These are phyloP conservation scores for Emericellopsis terricola DNA, from an alignment of 495 filamentous ascomycete genomes.

Conservation along the genomic window DNA sequence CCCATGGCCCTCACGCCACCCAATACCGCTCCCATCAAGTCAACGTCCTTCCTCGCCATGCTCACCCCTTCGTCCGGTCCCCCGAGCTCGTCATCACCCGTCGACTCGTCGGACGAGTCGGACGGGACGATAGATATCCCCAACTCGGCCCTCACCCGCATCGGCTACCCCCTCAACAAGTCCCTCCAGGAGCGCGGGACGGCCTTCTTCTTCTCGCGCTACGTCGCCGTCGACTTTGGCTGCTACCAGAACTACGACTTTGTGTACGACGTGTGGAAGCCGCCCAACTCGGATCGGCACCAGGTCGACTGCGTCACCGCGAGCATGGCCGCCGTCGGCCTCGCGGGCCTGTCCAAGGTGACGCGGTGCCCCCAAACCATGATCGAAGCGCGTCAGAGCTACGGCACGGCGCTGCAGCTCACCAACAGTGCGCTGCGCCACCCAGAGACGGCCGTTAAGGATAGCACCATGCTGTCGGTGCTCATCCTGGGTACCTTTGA, in stretches of 20 bases:
- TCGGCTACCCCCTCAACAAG: constrained; percentile 13
- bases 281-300: constrained; percentile 3
- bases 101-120: neutral
- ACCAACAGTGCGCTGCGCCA: constrained; percentile 35
- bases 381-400: constrained; percentile 25
- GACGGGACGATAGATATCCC: neutral
- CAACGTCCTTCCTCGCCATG: neutral
- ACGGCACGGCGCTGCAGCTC: constrained; percentile 24
- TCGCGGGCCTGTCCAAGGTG: constrained; percentile 27
- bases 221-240: constrained; percentile 14
- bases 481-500: constrained; percentile 41
- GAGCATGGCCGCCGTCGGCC: constrained; percentile 30
- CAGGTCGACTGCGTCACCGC: constrained; percentile 17
- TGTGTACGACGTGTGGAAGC: constrained; percentile 20
- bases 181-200: constrained; percentile 16
- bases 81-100: neutral
- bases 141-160: neutral
- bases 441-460: constrained; percentile 34
- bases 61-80: neutral
- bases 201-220: constrained; percentile 22
- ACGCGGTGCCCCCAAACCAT: constrained; percentile 19
- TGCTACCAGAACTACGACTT: constrained; percentile 24
- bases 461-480: constrained; percentile 42
- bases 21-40: neutral
- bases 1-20: neutral